These are phyloP conservation scores for Diplosphaera chodatii DNA, from an alignment of 139 green algal species.

Conservation along the genomic window DNA sequence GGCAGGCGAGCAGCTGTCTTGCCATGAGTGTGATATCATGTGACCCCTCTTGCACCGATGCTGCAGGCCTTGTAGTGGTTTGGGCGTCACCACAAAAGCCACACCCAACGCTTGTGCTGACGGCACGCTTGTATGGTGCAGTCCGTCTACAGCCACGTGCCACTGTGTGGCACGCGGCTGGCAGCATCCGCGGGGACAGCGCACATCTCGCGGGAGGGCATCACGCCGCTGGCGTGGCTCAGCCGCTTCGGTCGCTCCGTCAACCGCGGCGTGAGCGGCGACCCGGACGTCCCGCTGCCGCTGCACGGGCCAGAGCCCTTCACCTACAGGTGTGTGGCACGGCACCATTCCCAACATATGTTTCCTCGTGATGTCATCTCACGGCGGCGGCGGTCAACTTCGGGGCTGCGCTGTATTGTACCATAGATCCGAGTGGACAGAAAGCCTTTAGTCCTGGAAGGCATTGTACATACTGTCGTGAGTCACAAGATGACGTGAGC, in stretches of 20 bases:
- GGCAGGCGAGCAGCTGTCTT: conserved; percentile 39
- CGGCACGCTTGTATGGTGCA: conserved; percentile 12
- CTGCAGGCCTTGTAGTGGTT: background rate
- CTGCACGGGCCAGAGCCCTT: conserved; percentile 2
- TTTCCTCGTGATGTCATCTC: no score
- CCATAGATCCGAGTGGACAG: no score
- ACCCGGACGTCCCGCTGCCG: conserved; percentile 16
- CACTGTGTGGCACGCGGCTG: background rate
- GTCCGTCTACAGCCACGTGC: background rate
- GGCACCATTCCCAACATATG: no score
- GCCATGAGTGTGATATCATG: no score
- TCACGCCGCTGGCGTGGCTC: conserved; percentile 36
- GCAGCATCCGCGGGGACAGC: conserved; percentile 7
- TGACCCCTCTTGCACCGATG: no score
- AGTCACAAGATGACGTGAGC: no score
- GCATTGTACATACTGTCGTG: no score
- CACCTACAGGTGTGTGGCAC: background rate
- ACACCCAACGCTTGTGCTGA: no score
- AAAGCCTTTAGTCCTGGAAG: no score
- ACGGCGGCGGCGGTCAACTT: no score
- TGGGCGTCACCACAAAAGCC: no score
- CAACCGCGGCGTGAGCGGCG: conserved; percentile 22
- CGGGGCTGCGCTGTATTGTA: no score
- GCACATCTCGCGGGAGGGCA: conserved; percentile 26
- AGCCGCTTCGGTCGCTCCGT: conserved; percentile 27